Evolutionary conservation across 2,329 filamentous ascomycete genomes (phyloP).

Genomic region (Fusarium sp.): DNA sequence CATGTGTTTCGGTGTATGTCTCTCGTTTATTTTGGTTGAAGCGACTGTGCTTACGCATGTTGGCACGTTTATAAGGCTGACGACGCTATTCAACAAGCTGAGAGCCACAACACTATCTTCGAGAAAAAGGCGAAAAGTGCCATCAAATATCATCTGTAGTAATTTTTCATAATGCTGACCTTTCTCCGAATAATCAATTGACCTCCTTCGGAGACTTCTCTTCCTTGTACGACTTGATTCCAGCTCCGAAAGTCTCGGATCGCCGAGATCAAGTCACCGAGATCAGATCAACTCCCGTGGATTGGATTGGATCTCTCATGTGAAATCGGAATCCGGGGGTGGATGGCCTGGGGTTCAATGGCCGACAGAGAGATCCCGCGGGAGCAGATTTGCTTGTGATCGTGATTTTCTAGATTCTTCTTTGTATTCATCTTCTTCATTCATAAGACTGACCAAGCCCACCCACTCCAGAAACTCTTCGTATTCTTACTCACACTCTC

Average conservation of each 20-base stretch:
- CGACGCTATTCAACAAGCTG: conserved; percentile 17
- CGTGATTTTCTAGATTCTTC: not conserved
- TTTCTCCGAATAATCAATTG: not conserved
- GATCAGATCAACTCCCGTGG: conserved; percentile 10
- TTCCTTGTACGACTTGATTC: conserved; percentile 5
- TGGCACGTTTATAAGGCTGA: conserved; percentile 18
- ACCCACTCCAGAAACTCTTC: not conserved
- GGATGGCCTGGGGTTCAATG: conserved; percentile 21
- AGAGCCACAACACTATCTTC: not conserved
- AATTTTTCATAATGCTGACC: not conserved
- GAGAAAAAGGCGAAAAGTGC: not conserved
- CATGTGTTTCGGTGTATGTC: conserved; percentile 27
- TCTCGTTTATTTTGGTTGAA: not conserved
- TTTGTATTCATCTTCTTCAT: not conserved
- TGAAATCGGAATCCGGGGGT: conserved; percentile 37
- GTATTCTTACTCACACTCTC: not conserved
- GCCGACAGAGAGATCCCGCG: conserved; percentile 19
- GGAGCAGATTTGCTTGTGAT: conserved; percentile 25
- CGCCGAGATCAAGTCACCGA: conserved; percentile 22
- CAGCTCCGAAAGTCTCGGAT: conserved; percentile 20
- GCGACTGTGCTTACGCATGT: not conserved
- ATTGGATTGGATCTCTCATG: conserved; percentile 22
- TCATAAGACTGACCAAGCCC: not conserved
- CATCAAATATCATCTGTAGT: not conserved
- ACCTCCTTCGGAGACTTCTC: not conserved